These are phyloP conservation scores for Lactuca saligna DNA, from an alignment of 129 eudicot genomes.

Conservation along the genomic window DNA sequence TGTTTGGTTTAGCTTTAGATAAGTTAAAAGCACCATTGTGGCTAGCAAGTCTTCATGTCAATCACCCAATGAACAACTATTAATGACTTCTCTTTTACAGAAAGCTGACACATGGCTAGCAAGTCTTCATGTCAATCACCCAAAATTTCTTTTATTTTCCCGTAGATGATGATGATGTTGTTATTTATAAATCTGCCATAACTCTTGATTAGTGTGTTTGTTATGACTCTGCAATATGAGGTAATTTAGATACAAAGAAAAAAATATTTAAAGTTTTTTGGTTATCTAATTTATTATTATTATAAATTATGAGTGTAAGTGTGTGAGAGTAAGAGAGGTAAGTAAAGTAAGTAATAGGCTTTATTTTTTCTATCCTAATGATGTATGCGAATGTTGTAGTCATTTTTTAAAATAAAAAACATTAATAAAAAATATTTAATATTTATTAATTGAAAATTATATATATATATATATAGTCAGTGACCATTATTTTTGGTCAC, in stretches of 20 bases:
- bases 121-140: conserved; percentile 75
- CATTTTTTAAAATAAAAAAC: too few relatives aligned
- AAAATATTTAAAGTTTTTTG: conserved; percentile 10
- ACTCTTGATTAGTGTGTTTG: background rate
- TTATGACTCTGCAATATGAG: too few relatives aligned
- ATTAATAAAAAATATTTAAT: too few relatives aligned
- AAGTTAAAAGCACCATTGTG: conserved; percentile 73
- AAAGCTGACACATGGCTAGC: conserved; percentile 70
- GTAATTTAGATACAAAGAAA: conserved; percentile 2
- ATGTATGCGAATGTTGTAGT: too few relatives aligned
- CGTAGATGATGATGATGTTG: conserved; percentile 44
- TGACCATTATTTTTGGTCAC: too few relatives aligned
- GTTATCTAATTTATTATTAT: conserved; percentile 24
- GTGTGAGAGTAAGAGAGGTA: conserved; percentile 2
- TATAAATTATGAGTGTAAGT: conserved; percentile 19
- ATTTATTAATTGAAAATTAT: too few relatives aligned
- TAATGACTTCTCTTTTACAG: conserved; percentile 58
- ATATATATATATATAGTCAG: too few relatives aligned
- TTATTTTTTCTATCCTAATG: conserved; percentile 34
- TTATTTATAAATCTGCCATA: background rate
- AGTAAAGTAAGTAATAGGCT: conserved; percentile 33
- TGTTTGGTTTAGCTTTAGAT: conserved; percentile 88
- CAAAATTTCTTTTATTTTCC: conserved; percentile 81
- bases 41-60: too few relatives aligned
- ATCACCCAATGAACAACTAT: conserved; percentile 40